Evolutionary conservation across 495 filamentous ascomycete species (phyloP).

Genomic region (Aspergillus olivimuriae): DNA sequence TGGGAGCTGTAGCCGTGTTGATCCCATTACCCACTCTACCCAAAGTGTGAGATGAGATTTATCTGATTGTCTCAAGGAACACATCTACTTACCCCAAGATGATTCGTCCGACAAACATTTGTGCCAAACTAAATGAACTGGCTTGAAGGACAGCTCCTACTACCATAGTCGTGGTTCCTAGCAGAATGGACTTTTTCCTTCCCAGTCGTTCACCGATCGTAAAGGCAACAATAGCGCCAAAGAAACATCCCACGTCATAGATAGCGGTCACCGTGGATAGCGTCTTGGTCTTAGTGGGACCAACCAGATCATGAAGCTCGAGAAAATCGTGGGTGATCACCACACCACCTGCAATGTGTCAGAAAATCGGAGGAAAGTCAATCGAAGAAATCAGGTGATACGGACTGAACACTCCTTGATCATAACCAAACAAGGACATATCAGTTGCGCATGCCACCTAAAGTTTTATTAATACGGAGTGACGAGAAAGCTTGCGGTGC

Average conservation of each 20-base stretch:
- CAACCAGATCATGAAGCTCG: constrained; percentile 42
- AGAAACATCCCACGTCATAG: constrained; percentile 57
- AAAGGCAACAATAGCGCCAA: constrained; percentile 50
- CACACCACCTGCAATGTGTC: constrained; percentile 36
- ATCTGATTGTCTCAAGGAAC: no score
- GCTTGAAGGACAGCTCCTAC: constrained; percentile 56
- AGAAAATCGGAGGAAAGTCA: constrained; percentile 5
- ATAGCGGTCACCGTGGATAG: constrained; percentile 56
- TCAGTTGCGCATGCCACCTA: constrained; percentile 49
- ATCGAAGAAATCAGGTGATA: neutral
- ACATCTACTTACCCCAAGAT: constrained; percentile 31
- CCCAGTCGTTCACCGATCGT: constrained; percentile 52
- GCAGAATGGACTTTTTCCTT: constrained; percentile 49
- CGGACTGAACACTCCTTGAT: constrained; percentile 50
- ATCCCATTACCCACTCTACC: constrained; percentile 49
- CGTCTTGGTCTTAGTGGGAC: constrained; percentile 40
- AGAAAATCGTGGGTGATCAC: constrained; percentile 53
- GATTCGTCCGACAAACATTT: constrained; percentile 60
- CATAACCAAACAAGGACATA: constrained; percentile 57
- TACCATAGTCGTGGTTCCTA: constrained; percentile 52
- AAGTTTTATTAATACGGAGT: no score
- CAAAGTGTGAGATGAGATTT: no score
- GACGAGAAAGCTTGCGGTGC: no score
- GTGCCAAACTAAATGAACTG: constrained; percentile 45
- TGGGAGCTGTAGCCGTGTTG: constrained; percentile 57